Percentiles rank a stretch among this genome's conserved stretches.
These are phyloP conservation scores for Gracilaria domingensis DNA, from an alignment of 23 red algal species.

Conservation along the genomic window DNA sequence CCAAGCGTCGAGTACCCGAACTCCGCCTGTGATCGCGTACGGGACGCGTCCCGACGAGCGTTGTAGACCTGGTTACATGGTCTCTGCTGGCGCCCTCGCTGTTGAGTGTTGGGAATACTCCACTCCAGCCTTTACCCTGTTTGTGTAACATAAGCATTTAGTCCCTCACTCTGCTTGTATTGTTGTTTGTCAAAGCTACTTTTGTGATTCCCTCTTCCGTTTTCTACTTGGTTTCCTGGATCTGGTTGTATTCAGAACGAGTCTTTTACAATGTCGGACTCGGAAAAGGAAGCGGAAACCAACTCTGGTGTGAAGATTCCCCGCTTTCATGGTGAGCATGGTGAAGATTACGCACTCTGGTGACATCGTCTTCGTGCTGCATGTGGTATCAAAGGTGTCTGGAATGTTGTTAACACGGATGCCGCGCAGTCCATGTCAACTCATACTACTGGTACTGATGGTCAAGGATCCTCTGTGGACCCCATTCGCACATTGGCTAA, in stretches of 20 bases:
- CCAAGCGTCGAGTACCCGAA: constrained; percentile 21
- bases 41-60: constrained; percentile 15
- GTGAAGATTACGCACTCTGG: constrained; percentile 29
- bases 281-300: constrained; percentile 27
- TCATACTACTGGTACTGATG: neutral
- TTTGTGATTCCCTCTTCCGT: neutral
- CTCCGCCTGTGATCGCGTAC: constrained; percentile 18
- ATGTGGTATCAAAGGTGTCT: constrained; percentile 30
- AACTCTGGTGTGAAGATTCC: constrained; percentile 17
- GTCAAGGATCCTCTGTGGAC: neutral
- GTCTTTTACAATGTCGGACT: constrained; percentile 20
- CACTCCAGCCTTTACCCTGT: neutral
- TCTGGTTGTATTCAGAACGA: neutral
- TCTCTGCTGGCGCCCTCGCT: constrained; percentile 1
- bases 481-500: neutral
- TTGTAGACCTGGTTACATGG: neutral
- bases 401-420: constrained; percentile 10
- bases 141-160: neutral
- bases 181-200: neutral
- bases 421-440: neutral
- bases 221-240: neutral
- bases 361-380: constrained; percentile 36
- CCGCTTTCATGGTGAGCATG: constrained; percentile 41
- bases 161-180: neutral
- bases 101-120: constrained; percentile 5